Conservation (phyloP, 805 yeast genomes). For the Blastobotrys terrestris region DNA sequence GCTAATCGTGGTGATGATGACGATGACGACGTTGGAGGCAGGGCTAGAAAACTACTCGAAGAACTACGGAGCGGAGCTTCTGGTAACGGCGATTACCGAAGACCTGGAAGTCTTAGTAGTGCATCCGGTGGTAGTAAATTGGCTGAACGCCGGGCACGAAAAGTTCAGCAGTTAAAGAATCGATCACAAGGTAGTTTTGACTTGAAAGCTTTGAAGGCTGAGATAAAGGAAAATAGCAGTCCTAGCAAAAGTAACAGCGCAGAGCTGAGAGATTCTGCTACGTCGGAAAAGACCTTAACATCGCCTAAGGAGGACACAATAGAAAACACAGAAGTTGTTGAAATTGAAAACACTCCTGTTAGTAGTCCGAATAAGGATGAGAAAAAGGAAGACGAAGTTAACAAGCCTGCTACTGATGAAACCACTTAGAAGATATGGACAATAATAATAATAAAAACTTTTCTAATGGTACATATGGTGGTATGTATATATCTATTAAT, state of each 20-base stretch:
- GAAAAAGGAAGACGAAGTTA: not conserved
- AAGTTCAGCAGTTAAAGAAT: conserved; percentile 13
- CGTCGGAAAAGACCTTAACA: not conserved
- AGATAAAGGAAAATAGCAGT: not conserved
- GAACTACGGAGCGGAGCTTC: conserved; percentile 45
- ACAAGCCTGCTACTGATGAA: not conserved
- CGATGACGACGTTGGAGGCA: conserved; percentile 42
- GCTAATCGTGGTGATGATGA: conserved; percentile 19
- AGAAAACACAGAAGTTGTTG: not conserved
- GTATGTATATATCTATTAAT: conserved; percentile 1
- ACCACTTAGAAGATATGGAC: not conserved
- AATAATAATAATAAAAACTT: too few relatives aligned
- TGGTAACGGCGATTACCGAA: conserved; percentile 2
- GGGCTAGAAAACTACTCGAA: conserved; percentile 59
- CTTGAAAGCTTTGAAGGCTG: conserved; percentile 1
- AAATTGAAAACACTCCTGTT: not conserved
- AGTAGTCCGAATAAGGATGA: not conserved
- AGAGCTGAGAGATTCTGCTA: not conserved
- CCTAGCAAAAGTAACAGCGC: not conserved
- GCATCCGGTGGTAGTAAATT: conserved; percentile 12
- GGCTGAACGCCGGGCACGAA: conserved; percentile 24
- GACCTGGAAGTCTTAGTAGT: conserved; percentile 8
- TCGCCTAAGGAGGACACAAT: not conserved
- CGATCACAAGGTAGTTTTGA: conserved; percentile 1
- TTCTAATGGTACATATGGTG: not conserved